These are phyloP conservation scores for Rauvolfia tetraphylla DNA, from an alignment of 257 asterid species.

Conservation along the genomic window DNA sequence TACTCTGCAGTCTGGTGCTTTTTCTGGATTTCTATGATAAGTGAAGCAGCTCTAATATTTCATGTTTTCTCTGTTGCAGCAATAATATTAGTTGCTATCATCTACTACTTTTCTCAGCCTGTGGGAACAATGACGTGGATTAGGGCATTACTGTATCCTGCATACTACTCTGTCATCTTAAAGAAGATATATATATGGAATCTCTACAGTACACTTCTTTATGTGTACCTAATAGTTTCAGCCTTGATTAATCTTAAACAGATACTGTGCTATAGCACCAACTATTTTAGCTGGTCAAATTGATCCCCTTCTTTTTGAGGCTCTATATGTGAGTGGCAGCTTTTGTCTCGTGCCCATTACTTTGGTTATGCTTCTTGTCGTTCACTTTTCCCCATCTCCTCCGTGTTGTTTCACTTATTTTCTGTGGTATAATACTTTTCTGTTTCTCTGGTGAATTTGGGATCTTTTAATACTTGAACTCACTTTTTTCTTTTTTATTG, in stretches of 20 bases:
- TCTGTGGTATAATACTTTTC: neutral
- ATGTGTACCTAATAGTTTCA: neutral
- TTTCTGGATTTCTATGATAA: neutral
- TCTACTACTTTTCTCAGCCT: constrained; percentile 89
- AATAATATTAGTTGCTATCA: constrained; percentile 68
- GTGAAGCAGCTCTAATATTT: constrained; percentile 11
- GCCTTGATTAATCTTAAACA: constrained; percentile 27
- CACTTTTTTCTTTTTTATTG: neutral
- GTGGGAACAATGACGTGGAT: constrained; percentile 72
- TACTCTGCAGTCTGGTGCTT: neutral
- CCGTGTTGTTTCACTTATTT: neutral
- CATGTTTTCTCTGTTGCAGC: constrained; percentile 44
- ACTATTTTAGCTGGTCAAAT: constrained; percentile 83
- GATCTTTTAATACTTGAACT: neutral
- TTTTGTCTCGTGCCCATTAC: neutral
- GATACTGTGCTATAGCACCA: constrained; percentile 92
- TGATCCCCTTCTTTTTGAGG: constrained; percentile 92
- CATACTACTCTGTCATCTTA: constrained; percentile 3
- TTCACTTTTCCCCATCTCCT: neutral
- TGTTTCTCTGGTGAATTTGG: neutral
- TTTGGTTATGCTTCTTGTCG: neutral
- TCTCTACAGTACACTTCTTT: neutral
- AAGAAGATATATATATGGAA: neutral
- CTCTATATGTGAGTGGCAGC: constrained; percentile 75
- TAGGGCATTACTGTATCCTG: constrained; percentile 79